Evolutionary conservation across 2,329 filamentous ascomycete genomes (phyloP), one percentile per base, ranked within the genome.

Genomic region (Penicillium italicum): DNA sequence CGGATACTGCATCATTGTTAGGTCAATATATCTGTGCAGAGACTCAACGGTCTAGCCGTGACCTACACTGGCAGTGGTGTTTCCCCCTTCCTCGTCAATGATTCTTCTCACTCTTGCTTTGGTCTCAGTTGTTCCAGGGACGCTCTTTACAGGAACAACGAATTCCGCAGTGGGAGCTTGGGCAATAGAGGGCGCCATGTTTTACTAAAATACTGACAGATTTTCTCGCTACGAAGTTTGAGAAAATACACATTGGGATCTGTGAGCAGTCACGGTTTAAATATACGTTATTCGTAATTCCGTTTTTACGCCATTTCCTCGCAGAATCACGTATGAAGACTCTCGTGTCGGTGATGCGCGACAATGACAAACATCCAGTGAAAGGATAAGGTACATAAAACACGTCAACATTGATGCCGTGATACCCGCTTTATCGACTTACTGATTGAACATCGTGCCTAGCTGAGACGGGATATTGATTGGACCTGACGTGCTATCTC

Each of bases 31-130:
- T 7, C 5, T 30, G 7, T 16, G 5, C 20, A 14, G 34, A 8
- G 16, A 18, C 3, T n/a, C 16, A 10, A 7, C 2, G 2, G 9
- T 12, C 41, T 44, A 22, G 2, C 18, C 16, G 30, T n/a, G 18
- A 53, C 55, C 2, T 62, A 67, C 65, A 41, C 45, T 66, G 4
- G 65, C 63, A 31, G 65, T 66, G 2, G 63, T 64, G 8, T 58
- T 60, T 16, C 50, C 61, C 4, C 62, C 62, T 50, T 67, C 65
- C 28, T 67, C 63, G 9, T 67, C 65, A 30, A 67, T 64, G 4
- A 55, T 44, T 38, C 63, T 55, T 42, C 63, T 47, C 6, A 67
- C 46, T 50, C 55, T 61, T 8, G 59, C 50, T 40, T 61, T 62
- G 2, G 16, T 38, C 9, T 53, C 36, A 5, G 36, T 38, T 26